Evolutionary conservation across 1,284 basidiomycete genomes (phyloP), one percentile per base, ranked within the genome.

Genomic region (Golubevia sp.): DNA sequence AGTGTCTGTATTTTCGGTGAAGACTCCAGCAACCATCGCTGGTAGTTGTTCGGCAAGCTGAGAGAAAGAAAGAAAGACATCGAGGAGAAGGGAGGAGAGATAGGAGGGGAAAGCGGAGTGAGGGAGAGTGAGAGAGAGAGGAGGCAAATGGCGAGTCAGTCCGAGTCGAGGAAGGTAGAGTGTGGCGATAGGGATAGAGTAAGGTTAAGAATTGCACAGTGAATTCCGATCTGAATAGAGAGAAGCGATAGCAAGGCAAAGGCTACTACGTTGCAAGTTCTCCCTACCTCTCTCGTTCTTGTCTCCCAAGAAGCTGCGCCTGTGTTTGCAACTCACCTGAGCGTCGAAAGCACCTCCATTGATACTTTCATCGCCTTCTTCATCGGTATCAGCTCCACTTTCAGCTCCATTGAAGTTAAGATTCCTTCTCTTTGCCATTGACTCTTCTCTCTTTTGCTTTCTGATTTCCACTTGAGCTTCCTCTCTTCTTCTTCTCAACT

Each of bases 1-100:
- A 74, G 90, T 90, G 70, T 98, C 93, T 53, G 90, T 87, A 84
- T 95, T 91, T 70, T 94, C 91, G 59, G 93, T 94, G 86, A 97
- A 96, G 54, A 98, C 94, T 65, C 91, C 94, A 66, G 88, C 85
- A 68, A 99, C 90, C 94, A 99, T 97, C 75, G 78, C 72, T 3
- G 87, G 87, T 18, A 88, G 85, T 62, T 94, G 92, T 61, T 92
- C 90, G 38, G 91, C 90, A 74, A 93, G 88, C 91, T 94, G 76
- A 26, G 50, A 3, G 24, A 34, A n/a, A 58, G 55, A 61, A 21
- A 18, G 18, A 15, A 60, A n/a, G 15, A 61, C 13, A n/a, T n/a
- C n/a, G n/a, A n/a, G 48, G 48, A 49, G 48, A 49, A 23, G 48
- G 48, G 20, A 49, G 48, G 48, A 23, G 20, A 18, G 48, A 18